Conservation (phyloP, 2,329 filamentous ascomycete genomes). For the Albifimbria verrucaria region DNA sequence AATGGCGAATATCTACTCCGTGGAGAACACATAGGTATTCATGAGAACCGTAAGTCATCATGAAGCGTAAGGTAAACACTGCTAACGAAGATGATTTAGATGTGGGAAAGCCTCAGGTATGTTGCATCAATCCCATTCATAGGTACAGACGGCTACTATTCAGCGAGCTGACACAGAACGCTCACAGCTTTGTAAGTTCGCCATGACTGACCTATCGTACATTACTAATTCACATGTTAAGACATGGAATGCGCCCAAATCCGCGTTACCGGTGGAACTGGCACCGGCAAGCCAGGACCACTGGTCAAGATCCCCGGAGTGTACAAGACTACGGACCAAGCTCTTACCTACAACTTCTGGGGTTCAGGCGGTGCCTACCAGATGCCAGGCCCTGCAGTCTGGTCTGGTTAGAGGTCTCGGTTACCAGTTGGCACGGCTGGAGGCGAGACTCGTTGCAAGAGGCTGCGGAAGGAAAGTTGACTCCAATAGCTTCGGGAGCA, state of each 20-base stretch:
- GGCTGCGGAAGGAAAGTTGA: too few species aligned
- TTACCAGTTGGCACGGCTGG: too few species aligned
- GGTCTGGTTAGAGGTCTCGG: slow-evolving; percentile 6
- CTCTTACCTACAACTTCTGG: slow-evolving; percentile 22
- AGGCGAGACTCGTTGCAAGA: too few species aligned
- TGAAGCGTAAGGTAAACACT: too few species aligned
- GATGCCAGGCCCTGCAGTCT: slow-evolving; percentile 9
- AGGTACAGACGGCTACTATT: slow-evolving; percentile 22
- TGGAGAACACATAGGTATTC: slow-evolving; percentile 44
- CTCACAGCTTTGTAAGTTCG: not conserved
- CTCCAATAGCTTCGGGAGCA: too few species aligned
- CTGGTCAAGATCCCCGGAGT: slow-evolving; percentile 26
- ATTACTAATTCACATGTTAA: not conserved
- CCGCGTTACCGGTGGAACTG: slow-evolving; percentile 8
- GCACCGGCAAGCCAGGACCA: slow-evolving; percentile 6
- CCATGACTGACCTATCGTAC: not conserved
- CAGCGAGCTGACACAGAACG: not conserved
- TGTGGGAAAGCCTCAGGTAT: slow-evolving; percentile 24
- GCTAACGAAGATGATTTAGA: slow-evolving; percentile 10
- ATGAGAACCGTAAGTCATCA: slow-evolving; percentile 22
- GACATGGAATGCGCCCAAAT: slow-evolving; percentile 13
- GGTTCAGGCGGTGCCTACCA: slow-evolving; percentile 15
- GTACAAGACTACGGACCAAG: slow-evolving; percentile 20
- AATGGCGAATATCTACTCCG: slow-evolving; percentile 43
- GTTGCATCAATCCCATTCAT: slow-evolving; percentile 14